A percentile compares a stretch with the other conserved stretches of the same genome.
These are phyloP conservation scores for Silene uniflora DNA, from an alignment of 148 eudicot species.

Conservation along the genomic window DNA sequence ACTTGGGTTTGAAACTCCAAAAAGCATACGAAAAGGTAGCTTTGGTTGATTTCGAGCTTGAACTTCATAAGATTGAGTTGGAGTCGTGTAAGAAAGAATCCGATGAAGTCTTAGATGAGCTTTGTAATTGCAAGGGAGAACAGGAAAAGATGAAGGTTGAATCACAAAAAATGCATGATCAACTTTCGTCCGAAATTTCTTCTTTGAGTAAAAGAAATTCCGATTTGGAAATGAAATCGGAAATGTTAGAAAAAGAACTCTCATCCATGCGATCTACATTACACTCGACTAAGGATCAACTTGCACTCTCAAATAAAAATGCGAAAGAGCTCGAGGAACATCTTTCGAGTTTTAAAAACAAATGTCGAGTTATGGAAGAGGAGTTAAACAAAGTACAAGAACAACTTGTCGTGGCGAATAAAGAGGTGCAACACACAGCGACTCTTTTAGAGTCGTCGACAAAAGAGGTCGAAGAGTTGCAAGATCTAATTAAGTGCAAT, in stretches of 20 bases:
- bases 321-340: conserved; percentile 7
- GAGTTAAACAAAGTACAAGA: neutral
- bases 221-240: neutral
- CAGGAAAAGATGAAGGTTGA: neutral
- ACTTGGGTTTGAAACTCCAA: conserved; percentile 17
- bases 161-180: neutral
- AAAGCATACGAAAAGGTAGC: conserved; percentile 17
- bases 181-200: neutral
- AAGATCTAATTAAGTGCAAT: neutral
- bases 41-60: conserved; percentile 26
- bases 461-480: conserved; percentile 12
- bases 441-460: neutral
- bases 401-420: neutral
- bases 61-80: conserved; percentile 27
- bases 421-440: neutral
- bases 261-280: neutral
- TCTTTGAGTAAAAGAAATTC: neutral
- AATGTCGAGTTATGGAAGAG: neutral
- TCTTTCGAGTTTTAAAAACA: neutral
- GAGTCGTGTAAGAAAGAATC: conserved; percentile 24
- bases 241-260: conserved; percentile 3
- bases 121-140: conserved; percentile 16
- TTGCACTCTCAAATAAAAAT: neutral
- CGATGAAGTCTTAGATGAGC: conserved; percentile 18
- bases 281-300: neutral